phyloP scores from a whole-genome alignment of 148 eudicot species.

The Rhododendron henanense region DNA sequence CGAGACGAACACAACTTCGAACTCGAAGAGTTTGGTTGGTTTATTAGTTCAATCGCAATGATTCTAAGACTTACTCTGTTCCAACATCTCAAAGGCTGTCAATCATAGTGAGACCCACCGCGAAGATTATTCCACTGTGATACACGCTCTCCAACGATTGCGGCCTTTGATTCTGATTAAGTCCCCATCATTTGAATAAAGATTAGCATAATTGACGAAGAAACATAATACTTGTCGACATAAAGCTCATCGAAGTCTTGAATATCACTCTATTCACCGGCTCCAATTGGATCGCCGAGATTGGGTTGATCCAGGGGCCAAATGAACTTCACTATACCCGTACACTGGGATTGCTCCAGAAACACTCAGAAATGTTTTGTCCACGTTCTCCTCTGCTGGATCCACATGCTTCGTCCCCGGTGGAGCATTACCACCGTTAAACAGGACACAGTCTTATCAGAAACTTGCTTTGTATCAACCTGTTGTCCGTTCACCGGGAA shows the following conservation, averaged over 20 bases:
- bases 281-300: slow-evolving; percentile 38
- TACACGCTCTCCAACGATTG: no score
- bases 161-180: no score
- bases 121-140: no score
- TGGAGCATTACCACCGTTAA: slow-evolving; percentile 39
- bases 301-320: slow-evolving; percentile 41
- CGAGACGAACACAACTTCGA: no score
- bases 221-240: no score
- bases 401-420: slow-evolving; percentile 82
- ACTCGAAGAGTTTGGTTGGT: no score
- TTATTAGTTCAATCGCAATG: no score
- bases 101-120: no score
- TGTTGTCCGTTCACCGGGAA: slow-evolving; percentile 52
- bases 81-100: no score
- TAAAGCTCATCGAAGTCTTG: slow-evolving; percentile 16
- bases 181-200: no score
- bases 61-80: no score
- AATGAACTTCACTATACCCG: slow-evolving; percentile 37
- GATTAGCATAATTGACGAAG: no score
- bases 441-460: slow-evolving; percentile 62
- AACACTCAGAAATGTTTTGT: slow-evolving; percentile 76
- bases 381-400: slow-evolving; percentile 79
- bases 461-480: slow-evolving; percentile 58
- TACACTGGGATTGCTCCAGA: slow-evolving; percentile 52
- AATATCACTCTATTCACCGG: slow-evolving; percentile 87